Base-by-base conservation (phyloP, 2,329 filamentous ascomycete species). In the Aspergillus thermomutatus region DNA sequence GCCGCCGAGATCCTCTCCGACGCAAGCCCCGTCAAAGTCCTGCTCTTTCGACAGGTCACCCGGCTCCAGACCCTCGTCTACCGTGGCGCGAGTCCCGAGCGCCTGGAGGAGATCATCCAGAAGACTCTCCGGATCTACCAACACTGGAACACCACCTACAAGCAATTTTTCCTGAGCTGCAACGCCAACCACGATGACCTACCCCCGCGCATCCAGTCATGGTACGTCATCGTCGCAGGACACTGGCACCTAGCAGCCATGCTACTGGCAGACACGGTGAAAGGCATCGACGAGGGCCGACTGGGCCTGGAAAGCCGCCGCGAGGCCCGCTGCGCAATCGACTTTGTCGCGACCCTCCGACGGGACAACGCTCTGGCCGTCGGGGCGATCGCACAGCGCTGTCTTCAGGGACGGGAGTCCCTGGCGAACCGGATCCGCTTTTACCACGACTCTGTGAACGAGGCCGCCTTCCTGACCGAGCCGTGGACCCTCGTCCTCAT, bases 181-280 rank as follows among this genome's bases (percentile, higher is more conserved):
- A 71, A 83, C 11, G 69, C 75, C 2, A 69, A 82, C 57, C 82
- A 83, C 57, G 74, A 80, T 31, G 63, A 68, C 0, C 75, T 86
- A 0, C 81, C 82, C 1, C 64, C 78, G 10, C 80, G 80, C 14
- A 77, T 86, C 4, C 82, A 83, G 63, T 83, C 82, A 45, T 86
- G 83, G 83, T 85, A 84, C 58, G 77, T 84, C 14, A 80, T 83
- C 52, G 76, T 86, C 25, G 73, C 79, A 0, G 81, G 80, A 0
- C 84, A 86, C 60, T 86, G 83, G 79, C 81, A 85, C 60, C 77
- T 85, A 3, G 83, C 79, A 2, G 76, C 78, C 0, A 76, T 86
- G 45, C 72, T 85, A 25, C 70, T 86, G 4, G 80, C 82, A 34
- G 83, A 86, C 55, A 66, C 80, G 3, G 71, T 86, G 11, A 79